phyloP scores from a whole-genome alignment of 495 filamentous ascomycete species.

The Penicillium arizonense region DNA sequence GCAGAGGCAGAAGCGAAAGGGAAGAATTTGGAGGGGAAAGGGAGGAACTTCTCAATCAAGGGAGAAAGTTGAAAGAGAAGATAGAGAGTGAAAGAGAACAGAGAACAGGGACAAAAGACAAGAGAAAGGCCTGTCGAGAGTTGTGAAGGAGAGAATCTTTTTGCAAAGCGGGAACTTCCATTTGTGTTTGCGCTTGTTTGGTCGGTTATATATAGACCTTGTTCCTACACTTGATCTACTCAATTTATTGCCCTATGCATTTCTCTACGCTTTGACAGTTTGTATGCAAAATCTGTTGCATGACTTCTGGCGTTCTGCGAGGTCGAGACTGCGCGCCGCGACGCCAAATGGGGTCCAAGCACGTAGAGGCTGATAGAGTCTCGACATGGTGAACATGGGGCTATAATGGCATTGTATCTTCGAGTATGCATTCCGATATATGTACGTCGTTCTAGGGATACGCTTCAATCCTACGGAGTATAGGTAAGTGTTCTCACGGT shows the following conservation, averaged over 20 bases:
- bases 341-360: slow-evolving; percentile 10
- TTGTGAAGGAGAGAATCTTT: slow-evolving; percentile 21
- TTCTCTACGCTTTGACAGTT: background rate
- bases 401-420: slow-evolving; percentile 4
- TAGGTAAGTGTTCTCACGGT: no score
- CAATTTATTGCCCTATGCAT: background rate
- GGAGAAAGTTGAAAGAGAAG: slow-evolving; percentile 3
- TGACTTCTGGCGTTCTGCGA: slow-evolving; percentile 6
- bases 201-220: slow-evolving; percentile 22
- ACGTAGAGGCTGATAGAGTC: background rate
- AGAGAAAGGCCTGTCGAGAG: slow-evolving; percentile 15
- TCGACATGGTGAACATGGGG: background rate
- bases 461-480: no score
- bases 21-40: background rate
- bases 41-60: slow-evolving; percentile 11
- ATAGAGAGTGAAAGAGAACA: slow-evolving; percentile 5
- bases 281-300: slow-evolving; percentile 3
- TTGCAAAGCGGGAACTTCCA: slow-evolving; percentile 27
- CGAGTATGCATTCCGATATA: background rate
- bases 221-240: background rate
- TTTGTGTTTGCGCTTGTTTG: slow-evolving; percentile 33
- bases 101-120: slow-evolving; percentile 3
- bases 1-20: no score
- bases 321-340: slow-evolving; percentile 8
- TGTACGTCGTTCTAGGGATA: no score